A percentile compares a stretch with the other conserved stretches of the same genome.
phyloP scores from a whole-genome alignment of 805 yeast genomes.

The Tetrapisispora pingtungensis region DNA sequence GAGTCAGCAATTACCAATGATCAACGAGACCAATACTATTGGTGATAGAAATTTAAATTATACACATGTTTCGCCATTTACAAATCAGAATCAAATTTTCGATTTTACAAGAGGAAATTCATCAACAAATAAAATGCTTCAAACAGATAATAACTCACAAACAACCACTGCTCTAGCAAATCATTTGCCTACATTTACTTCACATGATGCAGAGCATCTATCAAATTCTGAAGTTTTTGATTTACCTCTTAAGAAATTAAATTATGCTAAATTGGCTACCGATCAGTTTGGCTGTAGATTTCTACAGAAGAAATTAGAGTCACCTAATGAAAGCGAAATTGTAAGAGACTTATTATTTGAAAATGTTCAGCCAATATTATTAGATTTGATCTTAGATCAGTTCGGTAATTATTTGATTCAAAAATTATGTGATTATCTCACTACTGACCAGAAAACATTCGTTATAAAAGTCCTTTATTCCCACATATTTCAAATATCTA shows the following conservation, averaged over 20 bases:
- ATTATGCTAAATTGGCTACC: conserved; percentile 51
- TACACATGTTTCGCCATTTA: not conserved
- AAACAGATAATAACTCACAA: not conserved
- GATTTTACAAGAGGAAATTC: not conserved
- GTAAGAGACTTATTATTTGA: conserved; percentile 50
- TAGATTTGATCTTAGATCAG: conserved; percentile 66
- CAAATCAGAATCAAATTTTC: not conserved
- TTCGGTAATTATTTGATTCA: conserved; percentile 76
- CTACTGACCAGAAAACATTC: conserved; percentile 45
- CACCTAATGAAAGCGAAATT: conserved; percentile 36
- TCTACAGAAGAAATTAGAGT: conserved; percentile 58
- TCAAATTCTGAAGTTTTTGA: conserved; percentile 6
- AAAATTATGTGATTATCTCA: conserved; percentile 52
- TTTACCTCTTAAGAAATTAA: conserved; percentile 32
- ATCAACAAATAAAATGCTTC: not conserved
- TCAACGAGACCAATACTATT: conserved; percentile 25
- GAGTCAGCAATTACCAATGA: conserved; percentile 21
- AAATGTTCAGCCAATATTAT: conserved; percentile 46
- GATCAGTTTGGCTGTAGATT: conserved; percentile 79
- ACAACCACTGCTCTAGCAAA: not conserved
- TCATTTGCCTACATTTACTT: not conserved
- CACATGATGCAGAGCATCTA: not conserved
- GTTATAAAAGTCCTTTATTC: conserved; percentile 47
- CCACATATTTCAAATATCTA: conserved; percentile 50
- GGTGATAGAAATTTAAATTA: not conserved